Percentiles rank a stretch among this genome's conserved stretches.
phyloP scores from a whole-genome alignment of 1,139 yeast species.

The Zygoascus sp. region DNA sequence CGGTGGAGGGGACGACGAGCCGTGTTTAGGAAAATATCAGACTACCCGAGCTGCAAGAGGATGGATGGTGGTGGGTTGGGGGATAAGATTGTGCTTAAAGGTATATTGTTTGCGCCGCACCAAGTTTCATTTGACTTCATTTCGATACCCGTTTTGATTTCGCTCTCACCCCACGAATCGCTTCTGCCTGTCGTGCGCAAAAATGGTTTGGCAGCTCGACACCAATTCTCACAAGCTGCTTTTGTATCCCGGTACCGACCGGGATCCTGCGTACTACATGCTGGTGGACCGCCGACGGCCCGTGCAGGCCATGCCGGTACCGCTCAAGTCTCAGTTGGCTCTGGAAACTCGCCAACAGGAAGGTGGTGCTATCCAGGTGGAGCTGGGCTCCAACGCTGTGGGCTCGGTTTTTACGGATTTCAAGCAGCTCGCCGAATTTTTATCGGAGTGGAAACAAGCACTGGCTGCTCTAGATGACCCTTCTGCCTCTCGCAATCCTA shows the following conservation, averaged over 20 bases:
- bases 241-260: constrained; percentile 19
- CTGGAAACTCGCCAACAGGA: constrained; percentile 3
- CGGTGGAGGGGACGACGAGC: no score
- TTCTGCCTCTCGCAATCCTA: neutral
- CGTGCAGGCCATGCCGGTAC: constrained; percentile 19
- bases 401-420: constrained; percentile 23
- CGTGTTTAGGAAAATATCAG: no score
- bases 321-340: constrained; percentile 4
- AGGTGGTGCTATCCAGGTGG: constrained; percentile 17
- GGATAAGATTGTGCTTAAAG: no score
- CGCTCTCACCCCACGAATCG: neutral
- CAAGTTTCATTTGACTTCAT: no score
- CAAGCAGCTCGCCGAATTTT: constrained; percentile 24
- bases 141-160: neutral
- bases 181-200: no score
- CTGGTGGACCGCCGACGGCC: constrained; percentile 21
- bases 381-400: constrained; percentile 26
- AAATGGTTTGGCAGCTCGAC: constrained; percentile 13
- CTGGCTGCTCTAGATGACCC: constrained; percentile 17
- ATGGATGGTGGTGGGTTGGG: neutral
- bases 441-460: constrained; percentile 27
- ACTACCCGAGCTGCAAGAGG: no score
- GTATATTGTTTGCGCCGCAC: no score
- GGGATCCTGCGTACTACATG: constrained; percentile 24
- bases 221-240: constrained; percentile 26